phyloP scores from a whole-genome alignment of 2,329 filamentous ascomycete species.

The Claviceps maximensis region DNA sequence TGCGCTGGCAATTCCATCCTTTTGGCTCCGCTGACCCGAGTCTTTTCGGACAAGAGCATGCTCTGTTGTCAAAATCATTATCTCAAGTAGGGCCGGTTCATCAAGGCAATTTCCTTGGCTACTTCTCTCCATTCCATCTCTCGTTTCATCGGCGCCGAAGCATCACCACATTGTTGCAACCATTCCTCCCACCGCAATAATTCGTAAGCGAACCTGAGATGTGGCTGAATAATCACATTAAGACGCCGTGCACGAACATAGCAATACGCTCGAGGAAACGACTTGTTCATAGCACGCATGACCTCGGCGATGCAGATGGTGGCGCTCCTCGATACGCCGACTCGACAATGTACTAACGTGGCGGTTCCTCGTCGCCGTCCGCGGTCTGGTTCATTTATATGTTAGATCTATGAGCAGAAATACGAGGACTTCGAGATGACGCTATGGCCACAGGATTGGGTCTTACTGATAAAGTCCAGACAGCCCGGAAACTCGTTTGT shows the following conservation, averaged over 20 bases:
- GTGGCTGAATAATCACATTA: slow-evolving; percentile 97
- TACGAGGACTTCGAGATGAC: not conserved
- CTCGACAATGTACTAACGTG: slow-evolving; percentile 89
- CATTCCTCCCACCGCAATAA: slow-evolving; percentile 90
- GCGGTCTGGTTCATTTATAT: slow-evolving; percentile 43
- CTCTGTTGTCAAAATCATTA: not conserved
- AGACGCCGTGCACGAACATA: slow-evolving; percentile 84
- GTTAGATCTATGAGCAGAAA: not conserved
- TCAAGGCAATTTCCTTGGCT: slow-evolving; percentile 77
- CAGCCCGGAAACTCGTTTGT: slow-evolving; percentile 76
- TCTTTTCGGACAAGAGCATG: not conserved
- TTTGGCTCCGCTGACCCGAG: not conserved
- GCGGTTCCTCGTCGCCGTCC: slow-evolving; percentile 66
- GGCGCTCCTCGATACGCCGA: slow-evolving; percentile 87
- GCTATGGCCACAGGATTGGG: not conserved
- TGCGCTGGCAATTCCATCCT: not conserved
- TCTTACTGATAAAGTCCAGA: slow-evolving; percentile 75
- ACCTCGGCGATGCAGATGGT: slow-evolving; percentile 99
- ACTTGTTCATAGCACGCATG: slow-evolving; percentile 69
- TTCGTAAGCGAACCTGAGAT: slow-evolving; percentile 89
- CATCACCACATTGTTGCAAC: slow-evolving; percentile 42
- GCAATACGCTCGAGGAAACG: slow-evolving; percentile 87
- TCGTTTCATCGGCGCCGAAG: slow-evolving; percentile 38
- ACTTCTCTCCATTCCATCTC: slow-evolving; percentile 89
- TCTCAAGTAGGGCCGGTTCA: slow-evolving; percentile 85